phyloP scores from a whole-genome alignment of 2,329 filamentous ascomycete species.

The Stachybotrys echinatus region DNA sequence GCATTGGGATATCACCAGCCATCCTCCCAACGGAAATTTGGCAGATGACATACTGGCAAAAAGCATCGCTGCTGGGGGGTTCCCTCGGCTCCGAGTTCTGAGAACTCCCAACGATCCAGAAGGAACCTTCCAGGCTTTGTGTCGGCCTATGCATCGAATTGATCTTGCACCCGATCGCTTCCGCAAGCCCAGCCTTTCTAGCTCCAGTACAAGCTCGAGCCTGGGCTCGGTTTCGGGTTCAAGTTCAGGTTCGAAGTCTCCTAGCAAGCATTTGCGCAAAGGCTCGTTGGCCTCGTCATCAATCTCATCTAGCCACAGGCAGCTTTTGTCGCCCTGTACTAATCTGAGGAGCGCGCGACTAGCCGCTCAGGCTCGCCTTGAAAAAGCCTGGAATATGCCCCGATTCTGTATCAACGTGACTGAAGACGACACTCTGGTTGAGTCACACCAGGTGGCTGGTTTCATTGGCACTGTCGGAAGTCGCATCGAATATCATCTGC shows the following conservation, averaged over 20 bases:
- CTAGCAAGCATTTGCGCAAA: not conserved
- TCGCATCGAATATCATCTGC: conserved; percentile 54
- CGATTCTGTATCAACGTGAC: conserved; percentile 55
- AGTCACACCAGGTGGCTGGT: conserved; percentile 51
- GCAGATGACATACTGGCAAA: conserved; percentile 60
- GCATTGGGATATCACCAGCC: conserved; percentile 60
- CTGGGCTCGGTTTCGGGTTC: conserved; percentile 9
- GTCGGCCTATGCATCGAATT: conserved; percentile 53
- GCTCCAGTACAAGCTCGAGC: not conserved
- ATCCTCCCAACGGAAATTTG: conserved; percentile 34
- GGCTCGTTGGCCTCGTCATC: not conserved
- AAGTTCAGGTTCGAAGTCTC: conserved; percentile 6
- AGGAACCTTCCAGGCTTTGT: conserved; percentile 64
- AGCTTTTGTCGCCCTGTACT: conserved; percentile 26
- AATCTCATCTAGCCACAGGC: not conserved
- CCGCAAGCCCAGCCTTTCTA: conserved; percentile 13
- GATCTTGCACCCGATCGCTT: conserved; percentile 47
- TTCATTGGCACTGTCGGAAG: conserved; percentile 59
- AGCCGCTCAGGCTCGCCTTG: conserved; percentile 60
- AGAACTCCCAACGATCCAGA: conserved; percentile 65
- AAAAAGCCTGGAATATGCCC: conserved; percentile 48
- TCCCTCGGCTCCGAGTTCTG: conserved; percentile 55
- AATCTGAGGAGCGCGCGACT: conserved; percentile 49
- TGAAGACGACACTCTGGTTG: conserved; percentile 43
- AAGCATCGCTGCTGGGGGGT: conserved; percentile 55